Evolutionary conservation across 371 early-diverging fungal genomes (phyloP), one percentile per base, ranked within the genome.

Genomic region (Syncephalastrum sp.): DNA sequence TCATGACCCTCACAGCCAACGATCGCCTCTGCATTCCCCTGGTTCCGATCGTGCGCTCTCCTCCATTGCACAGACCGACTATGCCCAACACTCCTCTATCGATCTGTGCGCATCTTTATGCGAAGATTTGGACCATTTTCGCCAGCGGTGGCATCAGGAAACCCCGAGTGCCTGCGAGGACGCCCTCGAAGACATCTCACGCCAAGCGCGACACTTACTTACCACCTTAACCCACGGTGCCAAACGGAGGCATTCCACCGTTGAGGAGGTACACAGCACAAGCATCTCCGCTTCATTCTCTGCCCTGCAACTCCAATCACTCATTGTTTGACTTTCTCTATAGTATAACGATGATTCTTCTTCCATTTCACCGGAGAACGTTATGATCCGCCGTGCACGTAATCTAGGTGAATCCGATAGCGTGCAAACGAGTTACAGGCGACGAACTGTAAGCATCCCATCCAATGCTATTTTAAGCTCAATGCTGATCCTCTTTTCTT

Each of bases 1-100:
- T 27, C 61, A 67, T 27, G 79, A 82, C 53, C 56, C 73, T 56
- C 59, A 83, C 12, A 78, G 85, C 24, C 25, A 65, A 65, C n/a
- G 2, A 33, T 33, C 38, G 5, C 38, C 38, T 33, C 38, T 33
- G 38, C 38, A 33, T 33, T 33, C 38, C 5, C 38, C 38, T 33
- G 38, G 38, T 33, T 33, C 38, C 38, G 38, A 33, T 33, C 38
- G 38, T 33, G 10, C 29, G 29, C 29, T 6, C 38, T 33, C 38
- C 38, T 33, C 10, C 38, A 10, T 0, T 12, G 38, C 38, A 33
- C 38, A 33, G 12, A 33, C 12, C 38, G 38, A 33, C 38, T 33
- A 33, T 33, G 38, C 38, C 38, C 38, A 33, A 33, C 38, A 33
- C 38, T 10, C 38, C 12, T 33, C 38, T 33, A 33, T 33, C 38